Evolutionary conservation across 768 basidiomycete genomes (phyloP).

Genomic region (Suillus subaureus): DNA sequence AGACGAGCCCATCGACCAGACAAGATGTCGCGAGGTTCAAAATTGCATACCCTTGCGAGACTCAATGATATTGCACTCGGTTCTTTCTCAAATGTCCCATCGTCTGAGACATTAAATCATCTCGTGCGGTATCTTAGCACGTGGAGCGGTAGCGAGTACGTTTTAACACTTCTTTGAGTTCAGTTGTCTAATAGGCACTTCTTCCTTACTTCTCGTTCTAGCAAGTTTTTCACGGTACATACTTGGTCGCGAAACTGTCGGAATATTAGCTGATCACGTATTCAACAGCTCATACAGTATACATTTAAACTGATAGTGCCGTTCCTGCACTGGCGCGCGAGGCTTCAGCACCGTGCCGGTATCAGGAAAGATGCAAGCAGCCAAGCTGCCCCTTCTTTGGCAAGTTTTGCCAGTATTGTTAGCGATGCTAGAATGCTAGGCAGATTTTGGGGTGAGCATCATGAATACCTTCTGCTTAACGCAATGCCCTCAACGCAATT

Average conservation of each 20-base stretch:
- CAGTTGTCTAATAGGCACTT: conserved; percentile 12
- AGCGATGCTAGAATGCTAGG: conserved; percentile 74
- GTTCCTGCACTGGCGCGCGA: conserved; percentile 65
- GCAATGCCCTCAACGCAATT: background rate
- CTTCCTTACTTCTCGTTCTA: conserved; percentile 27
- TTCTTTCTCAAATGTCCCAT: conserved; percentile 55
- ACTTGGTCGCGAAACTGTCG: background rate
- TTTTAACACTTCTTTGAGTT: conserved; percentile 25
- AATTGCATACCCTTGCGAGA: conserved; percentile 45
- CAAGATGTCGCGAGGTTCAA: conserved; percentile 54
- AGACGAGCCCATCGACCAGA: background rate
- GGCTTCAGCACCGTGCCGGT: conserved; percentile 67
- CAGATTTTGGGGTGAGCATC: conserved; percentile 75
- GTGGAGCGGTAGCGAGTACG: conserved; percentile 88
- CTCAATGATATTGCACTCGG: conserved; percentile 70
- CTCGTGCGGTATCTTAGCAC: conserved; percentile 76
- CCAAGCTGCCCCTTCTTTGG: conserved; percentile 49
- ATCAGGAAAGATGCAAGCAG: conserved; percentile 56
- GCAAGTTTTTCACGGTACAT: conserved; percentile 74
- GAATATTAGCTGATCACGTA: conserved; percentile 9
- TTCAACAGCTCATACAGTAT: conserved; percentile 68
- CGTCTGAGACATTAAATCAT: conserved; percentile 70
- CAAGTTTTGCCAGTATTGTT: conserved; percentile 56
- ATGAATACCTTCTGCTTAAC: background rate
- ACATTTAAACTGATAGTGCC: conserved; percentile 70